Percentiles rank a stretch among this genome's conserved stretches.
Evolutionary conservation across 2,329 filamentous ascomycete species (phyloP).

Genomic region (Aspergillus calidoustus): DNA sequence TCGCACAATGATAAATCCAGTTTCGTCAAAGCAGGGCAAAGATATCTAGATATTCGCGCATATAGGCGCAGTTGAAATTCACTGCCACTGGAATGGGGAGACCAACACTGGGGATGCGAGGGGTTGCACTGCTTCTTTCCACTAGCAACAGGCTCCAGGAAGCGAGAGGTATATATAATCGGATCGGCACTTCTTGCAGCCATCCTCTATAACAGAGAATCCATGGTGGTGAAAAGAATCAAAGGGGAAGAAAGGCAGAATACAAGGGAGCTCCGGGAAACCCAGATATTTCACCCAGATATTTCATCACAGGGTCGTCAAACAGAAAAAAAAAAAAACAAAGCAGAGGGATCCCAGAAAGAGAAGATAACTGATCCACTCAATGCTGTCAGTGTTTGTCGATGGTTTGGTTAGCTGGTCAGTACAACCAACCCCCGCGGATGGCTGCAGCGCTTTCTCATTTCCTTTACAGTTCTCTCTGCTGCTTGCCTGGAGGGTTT

Average conservation of each 20-base stretch:
- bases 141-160: background rate
- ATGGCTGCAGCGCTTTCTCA: constrained; percentile 28
- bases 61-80: constrained; percentile 19
- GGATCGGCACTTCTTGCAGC: background rate
- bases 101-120: constrained; percentile 13
- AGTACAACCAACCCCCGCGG: constrained; percentile 30
- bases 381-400: constrained; percentile 28
- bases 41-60: constrained; percentile 10
- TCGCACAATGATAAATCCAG: constrained; percentile 15
- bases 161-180: constrained; percentile 11
- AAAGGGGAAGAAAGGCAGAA: constrained; percentile 9
- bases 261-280: constrained; percentile 9
- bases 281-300: no score
- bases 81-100: constrained; percentile 14
- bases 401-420: constrained; percentile 28
- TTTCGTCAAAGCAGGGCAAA: constrained; percentile 11
- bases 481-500: constrained; percentile 9
- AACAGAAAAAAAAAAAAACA: constrained; percentile 11
- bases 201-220: constrained; percentile 10
- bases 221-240: constrained; percentile 9
- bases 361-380: constrained; percentile 17
- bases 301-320: constrained; percentile 8
- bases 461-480: constrained; percentile 17
- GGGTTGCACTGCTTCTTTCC: constrained; percentile 7
- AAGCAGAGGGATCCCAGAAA: constrained; percentile 4